Percentiles rank a stretch among this genome's conserved stretches.
These are phyloP conservation scores for Lepidium didymum DNA, from an alignment of 345 rosid species.

Conservation along the genomic window DNA sequence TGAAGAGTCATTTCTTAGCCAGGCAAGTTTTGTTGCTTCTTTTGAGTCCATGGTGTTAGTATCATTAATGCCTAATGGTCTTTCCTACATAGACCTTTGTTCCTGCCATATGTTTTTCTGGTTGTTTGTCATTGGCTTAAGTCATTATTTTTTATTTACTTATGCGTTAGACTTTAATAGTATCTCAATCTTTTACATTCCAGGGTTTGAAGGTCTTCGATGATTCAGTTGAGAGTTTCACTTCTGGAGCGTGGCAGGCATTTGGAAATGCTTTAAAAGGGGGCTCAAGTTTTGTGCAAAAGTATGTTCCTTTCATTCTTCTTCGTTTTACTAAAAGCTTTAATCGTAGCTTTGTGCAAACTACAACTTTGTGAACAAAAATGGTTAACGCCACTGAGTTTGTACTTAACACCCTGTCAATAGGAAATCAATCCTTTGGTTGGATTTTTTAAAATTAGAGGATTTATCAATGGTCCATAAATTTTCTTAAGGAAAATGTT, in stretches of 20 bases:
- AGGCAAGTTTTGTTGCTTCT: constrained; percentile 48
- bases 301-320: constrained; percentile 39
- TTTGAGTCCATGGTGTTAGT: neutral
- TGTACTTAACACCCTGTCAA: neutral
- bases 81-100: neutral
- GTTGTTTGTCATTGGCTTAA: neutral
- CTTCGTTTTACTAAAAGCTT: neutral
- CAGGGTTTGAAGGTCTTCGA: constrained; percentile 92
- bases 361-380: neutral
- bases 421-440: neutral
- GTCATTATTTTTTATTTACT: neutral
- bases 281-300: constrained; percentile 65
- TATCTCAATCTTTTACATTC: neutral
- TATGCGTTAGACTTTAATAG: neutral
- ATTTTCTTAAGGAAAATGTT: neutral
- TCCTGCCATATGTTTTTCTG: neutral
- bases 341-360: neutral
- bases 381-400: neutral
- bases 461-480: neutral
- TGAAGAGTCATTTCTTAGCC: constrained; percentile 76
- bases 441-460: neutral
- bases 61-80: neutral
- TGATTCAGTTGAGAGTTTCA: constrained; percentile 80
- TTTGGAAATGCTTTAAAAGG: constrained; percentile 82
- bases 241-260: constrained; percentile 97